phyloP scores from a whole-genome alignment of 164 flowering plant genomes.

The Berberis vulgaris region DNA sequence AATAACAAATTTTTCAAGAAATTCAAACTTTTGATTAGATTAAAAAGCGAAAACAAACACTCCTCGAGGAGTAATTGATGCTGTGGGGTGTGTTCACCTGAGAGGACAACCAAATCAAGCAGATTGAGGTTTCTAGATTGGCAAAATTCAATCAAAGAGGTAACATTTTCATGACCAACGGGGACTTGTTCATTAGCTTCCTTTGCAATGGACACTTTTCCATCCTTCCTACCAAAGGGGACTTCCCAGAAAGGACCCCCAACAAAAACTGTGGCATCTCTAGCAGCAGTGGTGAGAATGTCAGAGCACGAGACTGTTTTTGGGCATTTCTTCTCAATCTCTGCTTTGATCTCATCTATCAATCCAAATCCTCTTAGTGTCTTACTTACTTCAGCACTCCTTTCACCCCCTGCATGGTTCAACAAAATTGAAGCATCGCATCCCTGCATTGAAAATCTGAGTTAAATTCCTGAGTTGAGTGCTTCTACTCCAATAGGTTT shows the following conservation, averaged over 20 bases:
- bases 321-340: slow-evolving; percentile 58
- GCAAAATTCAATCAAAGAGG: slow-evolving; percentile 42
- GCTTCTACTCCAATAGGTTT: too few relatives aligned
- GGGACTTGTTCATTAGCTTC: slow-evolving; percentile 50
- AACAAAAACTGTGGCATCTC: slow-evolving; percentile 48
- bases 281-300: slow-evolving; percentile 59
- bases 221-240: slow-evolving; percentile 68
- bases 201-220: slow-evolving; percentile 36
- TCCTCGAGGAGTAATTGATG: background rate
- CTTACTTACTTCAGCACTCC: slow-evolving; percentile 39
- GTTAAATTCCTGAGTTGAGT: background rate
- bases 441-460: slow-evolving; percentile 31
- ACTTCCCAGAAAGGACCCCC: slow-evolving; percentile 70
- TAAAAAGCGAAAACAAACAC: background rate
- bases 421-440: slow-evolving; percentile 78
- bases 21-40: background rate
- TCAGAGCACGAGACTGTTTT: slow-evolving; percentile 78
- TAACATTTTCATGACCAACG: slow-evolving; percentile 47
- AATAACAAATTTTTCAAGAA: background rate
- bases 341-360: slow-evolving; percentile 62
- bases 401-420: slow-evolving; percentile 49
- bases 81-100: slow-evolving; percentile 34
- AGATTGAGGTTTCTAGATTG: slow-evolving; percentile 48
- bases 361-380: slow-evolving; percentile 59
- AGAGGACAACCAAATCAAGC: slow-evolving; percentile 60